Evolutionary conservation across 163 green algal genomes (phyloP).

Genomic region (Chlamydomonas reinhardtii): DNA sequence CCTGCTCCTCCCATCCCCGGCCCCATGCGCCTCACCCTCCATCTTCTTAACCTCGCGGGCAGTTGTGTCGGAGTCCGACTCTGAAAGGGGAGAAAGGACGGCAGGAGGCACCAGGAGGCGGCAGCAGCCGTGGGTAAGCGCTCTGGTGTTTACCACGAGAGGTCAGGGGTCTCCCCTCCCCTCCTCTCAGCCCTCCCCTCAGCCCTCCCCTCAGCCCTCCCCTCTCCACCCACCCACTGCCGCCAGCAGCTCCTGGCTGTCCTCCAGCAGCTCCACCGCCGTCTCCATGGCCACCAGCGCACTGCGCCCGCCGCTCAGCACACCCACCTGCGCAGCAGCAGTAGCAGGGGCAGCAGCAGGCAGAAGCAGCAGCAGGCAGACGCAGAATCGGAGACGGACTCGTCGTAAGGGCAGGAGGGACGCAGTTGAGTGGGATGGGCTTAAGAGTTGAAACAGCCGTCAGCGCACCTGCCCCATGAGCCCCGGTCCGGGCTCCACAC

Average conservation of each 20-base stretch:
- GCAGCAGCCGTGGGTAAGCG: neutral
- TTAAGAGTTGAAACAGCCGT: no score
- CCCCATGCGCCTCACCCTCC: constrained; percentile 2
- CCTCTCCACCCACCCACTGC: constrained; percentile 6
- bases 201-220: neutral
- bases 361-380: neutral
- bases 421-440: no score
- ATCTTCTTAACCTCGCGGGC: constrained; percentile 6
- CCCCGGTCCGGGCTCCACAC: no score
- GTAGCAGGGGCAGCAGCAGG: neutral
- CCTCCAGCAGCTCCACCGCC: constrained; percentile 48
- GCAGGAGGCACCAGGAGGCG: no score
- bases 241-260: constrained; percentile 47
- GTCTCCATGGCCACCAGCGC: constrained; percentile 41
- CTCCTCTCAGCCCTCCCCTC: neutral
- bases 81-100: neutral
- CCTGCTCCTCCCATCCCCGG: no score
- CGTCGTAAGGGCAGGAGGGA: no score
- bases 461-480: no score
- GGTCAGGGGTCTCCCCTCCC: no score
- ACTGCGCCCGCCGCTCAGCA: constrained; percentile 16
- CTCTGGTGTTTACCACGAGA: no score
- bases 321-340: neutral
- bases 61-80: neutral
- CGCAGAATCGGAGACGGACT: no score